Conservation (phyloP, 116 monocot genomes). For the Dioscorea cayenensis region DNA sequence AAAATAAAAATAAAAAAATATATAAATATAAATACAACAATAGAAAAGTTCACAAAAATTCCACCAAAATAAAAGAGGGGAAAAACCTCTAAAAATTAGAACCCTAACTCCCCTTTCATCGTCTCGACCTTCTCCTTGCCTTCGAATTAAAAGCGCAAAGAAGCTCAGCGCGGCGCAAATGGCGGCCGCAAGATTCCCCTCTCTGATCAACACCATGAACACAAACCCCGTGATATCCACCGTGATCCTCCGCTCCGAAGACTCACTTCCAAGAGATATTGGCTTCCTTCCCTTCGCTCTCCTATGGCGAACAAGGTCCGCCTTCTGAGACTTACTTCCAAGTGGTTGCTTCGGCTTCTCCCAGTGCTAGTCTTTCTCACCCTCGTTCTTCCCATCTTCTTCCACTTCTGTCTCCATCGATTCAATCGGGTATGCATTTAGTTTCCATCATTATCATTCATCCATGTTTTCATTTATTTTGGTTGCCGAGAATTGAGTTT, state of each 20-base stretch:
- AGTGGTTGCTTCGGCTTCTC: constrained; percentile 28
- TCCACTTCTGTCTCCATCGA: constrained; percentile 75
- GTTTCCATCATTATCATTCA: not conserved
- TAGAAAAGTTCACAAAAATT: no score
- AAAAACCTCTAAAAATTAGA: no score
- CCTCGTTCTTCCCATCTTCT: constrained; percentile 60
- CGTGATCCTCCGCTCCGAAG: constrained; percentile 28
- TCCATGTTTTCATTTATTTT: constrained; percentile 2
- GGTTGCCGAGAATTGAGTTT: not conserved
- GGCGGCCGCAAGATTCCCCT: constrained; percentile 47
- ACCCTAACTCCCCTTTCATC: not conserved
- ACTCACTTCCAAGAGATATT: constrained; percentile 3
- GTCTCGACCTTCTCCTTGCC: not conserved
- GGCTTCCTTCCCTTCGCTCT: not conserved
- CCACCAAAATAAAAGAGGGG: no score
- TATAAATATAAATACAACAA: no score
- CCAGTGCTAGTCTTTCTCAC: constrained; percentile 48
- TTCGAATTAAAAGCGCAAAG: not conserved
- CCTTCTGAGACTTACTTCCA: constrained; percentile 21
- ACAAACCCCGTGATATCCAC: constrained; percentile 40
- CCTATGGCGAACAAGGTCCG: constrained; percentile 10
- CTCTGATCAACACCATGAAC: constrained; percentile 34
- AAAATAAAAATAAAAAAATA: no score
- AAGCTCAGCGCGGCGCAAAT: constrained; percentile 37
- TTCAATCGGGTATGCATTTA: constrained; percentile 38